Evolutionary conservation across 2,329 filamentous ascomycete species (phyloP), one percentile per base, ranked within the genome.

Genomic region (Xylaria digitata): DNA sequence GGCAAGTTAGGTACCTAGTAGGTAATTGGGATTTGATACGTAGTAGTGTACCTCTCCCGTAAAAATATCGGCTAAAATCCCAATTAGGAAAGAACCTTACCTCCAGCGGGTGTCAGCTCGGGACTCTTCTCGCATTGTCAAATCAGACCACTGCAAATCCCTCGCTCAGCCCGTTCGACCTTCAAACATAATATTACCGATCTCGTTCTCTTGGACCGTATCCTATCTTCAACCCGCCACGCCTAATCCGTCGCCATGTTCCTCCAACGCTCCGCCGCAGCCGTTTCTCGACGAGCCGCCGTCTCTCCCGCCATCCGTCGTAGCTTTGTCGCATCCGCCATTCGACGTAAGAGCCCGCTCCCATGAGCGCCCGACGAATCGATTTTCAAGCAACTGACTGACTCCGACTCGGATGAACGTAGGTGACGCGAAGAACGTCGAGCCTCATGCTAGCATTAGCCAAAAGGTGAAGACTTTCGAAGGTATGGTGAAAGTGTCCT

Each of bases 201-300:
- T 30, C 48, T 6, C 34, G 34, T 15, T 30, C 48, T 6, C 34
- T 40, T 40, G 37, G 11, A 15, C 58, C 43, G 53, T 48, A 60
- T 37, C 30, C 23, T 19, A 40, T 7, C 63, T 53, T 40, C 67
- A 70, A 49, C 26, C 48, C 30, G 37, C 46, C 67, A 65, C 63
- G 61, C 26, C 58, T 48, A 45, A 49, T 43, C 21, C 13, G 37
- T 15, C 37, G 78, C 75, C 76, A 89, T 90, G 88, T 88, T 90
- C 75, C 78, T 90, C 78, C 86, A 89, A 84, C 88, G 88, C 78
- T 84, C 88, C 77, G 87, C 84, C 78, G 77, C 87, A 72, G 81
- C 85, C 74, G 86, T 83, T 78, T 87, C 87, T 76, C 88, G 88
- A 79, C 86, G 88, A 70, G 87, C 84, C 68, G 83, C 84, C 76